Percentiles rank a stretch among this genome's conserved stretches.
Conservation (phyloP, 352 stramenopile species). For the Aphanomyces cochlioides region DNA sequence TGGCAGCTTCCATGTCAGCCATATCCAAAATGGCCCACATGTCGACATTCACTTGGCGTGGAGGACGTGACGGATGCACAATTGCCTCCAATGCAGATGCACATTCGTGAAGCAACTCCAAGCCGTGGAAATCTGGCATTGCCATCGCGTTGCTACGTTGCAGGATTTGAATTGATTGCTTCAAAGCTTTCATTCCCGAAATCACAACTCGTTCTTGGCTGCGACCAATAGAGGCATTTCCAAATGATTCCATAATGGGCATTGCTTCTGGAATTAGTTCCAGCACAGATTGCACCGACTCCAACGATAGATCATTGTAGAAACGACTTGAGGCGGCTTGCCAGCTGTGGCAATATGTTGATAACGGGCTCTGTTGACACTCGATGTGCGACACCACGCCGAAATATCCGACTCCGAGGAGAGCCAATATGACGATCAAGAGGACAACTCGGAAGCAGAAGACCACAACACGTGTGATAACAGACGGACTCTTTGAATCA, state of each 20-base stretch:
- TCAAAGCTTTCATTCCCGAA: not conserved
- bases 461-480: not conserved
- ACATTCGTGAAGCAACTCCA: slow-evolving; percentile 4
- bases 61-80: not conserved
- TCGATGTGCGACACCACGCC: not conserved
- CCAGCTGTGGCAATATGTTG: slow-evolving; percentile 10
- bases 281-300: slow-evolving; percentile 1
- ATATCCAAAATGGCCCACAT: slow-evolving; percentile 14
- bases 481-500: not conserved
- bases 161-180: not conserved
- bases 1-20: slow-evolving; percentile 2
- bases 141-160: not conserved
- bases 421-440: not conserved
- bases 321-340: not conserved
- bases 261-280: not conserved
- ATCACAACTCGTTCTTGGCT: not conserved
- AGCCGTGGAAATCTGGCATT: not conserved
- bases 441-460: not conserved
- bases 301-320: not conserved
- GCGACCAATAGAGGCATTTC: not conserved
- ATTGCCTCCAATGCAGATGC: not conserved
- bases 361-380: not conserved
- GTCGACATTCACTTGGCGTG: not conserved
- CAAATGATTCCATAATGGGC: not conserved
- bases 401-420: slow-evolving; percentile 9